Percentiles rank a stretch among this genome's conserved stretches.
Conservation (phyloP, 2,329 filamentous ascomycete species). For the Arthrobotrys megalospora region DNA sequence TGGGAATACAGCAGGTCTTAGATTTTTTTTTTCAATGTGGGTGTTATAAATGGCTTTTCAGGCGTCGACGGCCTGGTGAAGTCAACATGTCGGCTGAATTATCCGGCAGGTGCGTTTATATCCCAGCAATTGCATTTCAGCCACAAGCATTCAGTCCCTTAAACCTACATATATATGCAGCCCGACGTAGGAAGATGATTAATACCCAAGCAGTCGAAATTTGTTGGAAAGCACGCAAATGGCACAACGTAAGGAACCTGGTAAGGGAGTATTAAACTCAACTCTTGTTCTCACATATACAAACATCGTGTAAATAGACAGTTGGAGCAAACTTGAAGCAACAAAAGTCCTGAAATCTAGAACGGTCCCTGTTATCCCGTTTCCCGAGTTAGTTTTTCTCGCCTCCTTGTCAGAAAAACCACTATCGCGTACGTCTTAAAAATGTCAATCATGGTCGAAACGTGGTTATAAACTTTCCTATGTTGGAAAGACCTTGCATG, state of each 20-base stretch:
- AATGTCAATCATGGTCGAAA: slow-evolving; percentile 23
- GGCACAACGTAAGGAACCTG: neutral
- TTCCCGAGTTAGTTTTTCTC: neutral
- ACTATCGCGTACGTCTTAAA: neutral
- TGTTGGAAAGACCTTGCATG: slow-evolving; percentile 30
- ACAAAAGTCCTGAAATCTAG: slow-evolving; percentile 10
- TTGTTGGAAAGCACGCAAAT: slow-evolving; percentile 3
- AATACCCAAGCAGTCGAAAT: neutral
- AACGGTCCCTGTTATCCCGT: neutral
- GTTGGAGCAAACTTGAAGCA: neutral
- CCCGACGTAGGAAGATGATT: neutral
- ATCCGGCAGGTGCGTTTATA: slow-evolving; percentile 31
- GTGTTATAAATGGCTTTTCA: neutral
- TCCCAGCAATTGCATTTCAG: slow-evolving; percentile 22
- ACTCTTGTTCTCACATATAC: neutral
- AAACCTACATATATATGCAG: slow-evolving; percentile 3
- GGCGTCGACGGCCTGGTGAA: neutral
- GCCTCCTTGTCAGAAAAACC: neutral
- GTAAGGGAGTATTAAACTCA: neutral
- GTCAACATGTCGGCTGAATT: slow-evolving; percentile 24
- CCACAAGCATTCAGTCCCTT: neutral
- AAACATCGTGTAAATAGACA: neutral
- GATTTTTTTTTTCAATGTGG: neutral
- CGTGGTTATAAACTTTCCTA: slow-evolving; percentile 34
- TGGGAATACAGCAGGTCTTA: neutral